Conservation (phyloP, 2,329 filamentous ascomycete species). For the Alternaria sp. region DNA sequence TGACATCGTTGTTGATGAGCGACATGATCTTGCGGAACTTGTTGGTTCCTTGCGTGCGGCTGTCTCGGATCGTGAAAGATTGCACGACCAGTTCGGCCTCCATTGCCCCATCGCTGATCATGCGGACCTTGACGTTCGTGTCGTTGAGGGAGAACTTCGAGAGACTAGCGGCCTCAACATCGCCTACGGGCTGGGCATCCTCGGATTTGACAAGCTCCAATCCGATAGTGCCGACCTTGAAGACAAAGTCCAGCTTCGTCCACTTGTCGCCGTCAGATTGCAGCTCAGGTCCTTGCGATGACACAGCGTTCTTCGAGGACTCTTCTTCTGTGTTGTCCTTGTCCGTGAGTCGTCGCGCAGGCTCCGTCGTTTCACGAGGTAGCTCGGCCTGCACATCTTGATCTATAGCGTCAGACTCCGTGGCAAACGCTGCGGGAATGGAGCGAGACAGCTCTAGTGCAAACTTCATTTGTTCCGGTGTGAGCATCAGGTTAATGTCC, state of each 20-base stretch:
- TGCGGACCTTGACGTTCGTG: slow-evolving; percentile 87
- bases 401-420: slow-evolving; percentile 70
- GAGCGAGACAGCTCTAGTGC: slow-evolving; percentile 85
- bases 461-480: slow-evolving; percentile 89
- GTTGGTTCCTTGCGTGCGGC: slow-evolving; percentile 84
- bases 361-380: slow-evolving; percentile 60
- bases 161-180: slow-evolving; percentile 78
- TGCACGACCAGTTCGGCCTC: slow-evolving; percentile 93
- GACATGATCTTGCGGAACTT: slow-evolving; percentile 99
- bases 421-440: slow-evolving; percentile 84
- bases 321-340: slow-evolving; percentile 42
- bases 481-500: slow-evolving; percentile 87
- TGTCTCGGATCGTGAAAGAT: slow-evolving; percentile 94
- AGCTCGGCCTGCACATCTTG: slow-evolving; percentile 78
- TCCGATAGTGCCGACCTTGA: slow-evolving; percentile 85
- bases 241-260: slow-evolving; percentile 92
- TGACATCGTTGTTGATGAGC: slow-evolving; percentile 87
- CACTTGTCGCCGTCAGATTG: slow-evolving; percentile 73
- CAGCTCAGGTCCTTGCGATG: slow-evolving; percentile 67
- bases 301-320: slow-evolving; percentile 58
- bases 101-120: slow-evolving; percentile 88
- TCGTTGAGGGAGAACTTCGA: slow-evolving; percentile 95
- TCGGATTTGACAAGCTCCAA: slow-evolving; percentile 83
- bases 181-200: slow-evolving; percentile 77
- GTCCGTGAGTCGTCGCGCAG: slow-evolving; percentile 54